Conservation (phyloP, 129 eudicot species). For the Oenanthe sinensis region DNA sequence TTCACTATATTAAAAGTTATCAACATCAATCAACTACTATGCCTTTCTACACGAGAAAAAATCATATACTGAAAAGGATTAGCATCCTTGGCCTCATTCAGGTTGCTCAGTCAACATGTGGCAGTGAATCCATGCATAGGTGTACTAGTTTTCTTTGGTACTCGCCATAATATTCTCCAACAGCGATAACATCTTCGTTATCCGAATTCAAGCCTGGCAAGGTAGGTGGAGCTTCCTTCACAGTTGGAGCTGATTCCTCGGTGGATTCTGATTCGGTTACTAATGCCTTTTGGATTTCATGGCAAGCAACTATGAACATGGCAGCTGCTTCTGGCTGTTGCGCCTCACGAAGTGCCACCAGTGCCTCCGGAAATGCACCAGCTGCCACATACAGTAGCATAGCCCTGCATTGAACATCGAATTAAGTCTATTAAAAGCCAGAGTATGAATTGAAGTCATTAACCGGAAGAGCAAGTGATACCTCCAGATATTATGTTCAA, state of each 20-base stretch:
- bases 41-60: background rate
- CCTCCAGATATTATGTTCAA: constrained; percentile 98
- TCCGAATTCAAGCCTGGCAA: constrained; percentile 59
- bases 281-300: constrained; percentile 57
- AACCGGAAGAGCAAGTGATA: constrained; percentile 18
- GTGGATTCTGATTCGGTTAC: constrained; percentile 39
- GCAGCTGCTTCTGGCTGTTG: constrained; percentile 94
- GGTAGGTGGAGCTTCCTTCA: constrained; percentile 35
- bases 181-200: constrained; percentile 63
- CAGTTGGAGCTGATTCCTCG: constrained; percentile 32
- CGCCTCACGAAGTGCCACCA: constrained; percentile 73
- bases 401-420: constrained; percentile 44
- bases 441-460: background rate
- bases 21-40: background rate
- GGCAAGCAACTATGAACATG: constrained; percentile 77
- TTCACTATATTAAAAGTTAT: too few relatives aligned
- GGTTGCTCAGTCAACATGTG: constrained; percentile 40
- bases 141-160: constrained; percentile 87
- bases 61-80: background rate
- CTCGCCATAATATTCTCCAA: constrained; percentile 65
- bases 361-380: constrained; percentile 80
- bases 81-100: background rate
- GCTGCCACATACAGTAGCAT: constrained; percentile 83
- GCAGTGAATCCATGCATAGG: constrained; percentile 88
- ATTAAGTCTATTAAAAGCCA: background rate